Evolutionary conservation across 129 eudicot genomes (phyloP).

Genomic region (Flaveria ramosissima): DNA sequence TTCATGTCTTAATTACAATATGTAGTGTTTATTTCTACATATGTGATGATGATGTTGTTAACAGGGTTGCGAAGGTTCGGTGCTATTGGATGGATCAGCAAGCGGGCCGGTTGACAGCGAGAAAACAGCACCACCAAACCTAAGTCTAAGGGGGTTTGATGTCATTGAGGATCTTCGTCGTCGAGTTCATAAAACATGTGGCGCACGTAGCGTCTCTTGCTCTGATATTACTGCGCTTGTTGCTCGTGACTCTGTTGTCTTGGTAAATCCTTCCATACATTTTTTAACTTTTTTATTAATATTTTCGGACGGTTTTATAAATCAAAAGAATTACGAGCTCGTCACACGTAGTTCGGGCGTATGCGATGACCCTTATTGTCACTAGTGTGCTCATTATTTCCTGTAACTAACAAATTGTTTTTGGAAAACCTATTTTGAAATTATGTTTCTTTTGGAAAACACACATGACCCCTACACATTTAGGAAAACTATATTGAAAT

Average conservation of each 20-base stretch:
- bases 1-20: background rate
- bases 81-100: conserved; percentile 65
- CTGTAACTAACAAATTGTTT: too few species aligned
- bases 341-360: too few species aligned
- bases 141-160: conserved; percentile 55
- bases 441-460: too few species aligned
- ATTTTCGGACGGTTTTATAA: too few species aligned
- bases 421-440: too few species aligned
- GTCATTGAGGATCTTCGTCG: conserved; percentile 54
- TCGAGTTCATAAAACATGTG: conserved; percentile 46
- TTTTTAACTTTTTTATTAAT: too few species aligned
- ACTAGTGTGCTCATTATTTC: too few species aligned
- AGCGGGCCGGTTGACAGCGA: conserved; percentile 60
- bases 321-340: too few species aligned
- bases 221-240: conserved; percentile 67
- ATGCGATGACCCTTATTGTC: too few species aligned
- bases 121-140: conserved; percentile 56
- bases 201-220: conserved; percentile 54
- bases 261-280: conserved; percentile 41
- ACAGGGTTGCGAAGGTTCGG: conserved; percentile 78
- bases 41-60: background rate
- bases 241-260: conserved; percentile 55
- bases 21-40: background rate
- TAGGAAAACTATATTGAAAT: too few species aligned
- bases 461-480: too few species aligned